phyloP scores from a whole-genome alignment of 441 rosid genomes.

The Euphorbia corollata region DNA sequence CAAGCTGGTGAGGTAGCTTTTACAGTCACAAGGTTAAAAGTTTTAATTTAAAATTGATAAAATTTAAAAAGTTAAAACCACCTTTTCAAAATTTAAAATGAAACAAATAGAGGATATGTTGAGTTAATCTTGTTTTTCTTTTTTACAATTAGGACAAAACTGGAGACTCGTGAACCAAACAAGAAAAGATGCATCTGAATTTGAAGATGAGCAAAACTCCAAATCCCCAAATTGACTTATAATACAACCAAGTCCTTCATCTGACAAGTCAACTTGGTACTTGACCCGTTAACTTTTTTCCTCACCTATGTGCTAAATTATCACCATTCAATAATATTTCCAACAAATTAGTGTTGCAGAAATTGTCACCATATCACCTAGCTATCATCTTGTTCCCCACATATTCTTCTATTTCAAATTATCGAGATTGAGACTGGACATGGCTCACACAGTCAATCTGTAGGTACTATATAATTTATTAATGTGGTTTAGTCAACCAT shows the following conservation, averaged over 20 bases:
- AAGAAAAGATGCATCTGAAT: not conserved
- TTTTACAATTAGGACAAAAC: too few relatives aligned
- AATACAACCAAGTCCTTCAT: conserved; percentile 27
- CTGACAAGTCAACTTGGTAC: conserved; percentile 33
- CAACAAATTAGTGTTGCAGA: conserved; percentile 12
- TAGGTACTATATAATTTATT: not conserved
- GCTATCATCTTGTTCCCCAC: not conserved
- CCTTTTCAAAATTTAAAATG: too few relatives aligned
- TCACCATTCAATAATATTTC: not conserved
- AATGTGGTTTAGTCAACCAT: not conserved
- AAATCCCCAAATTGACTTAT: not conserved
- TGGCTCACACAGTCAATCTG: conserved; percentile 8
- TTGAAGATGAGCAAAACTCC: not conserved
- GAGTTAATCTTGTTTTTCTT: too few relatives aligned
- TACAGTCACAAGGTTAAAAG: too few relatives aligned
- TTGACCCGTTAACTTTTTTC: conserved; percentile 34
- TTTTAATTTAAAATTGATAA: too few relatives aligned
- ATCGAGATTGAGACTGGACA: not conserved
- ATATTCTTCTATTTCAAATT: not conserved
- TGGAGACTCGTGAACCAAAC: too few relatives aligned
- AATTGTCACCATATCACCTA: conserved; percentile 16
- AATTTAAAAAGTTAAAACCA: too few relatives aligned
- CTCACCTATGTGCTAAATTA: not conserved
- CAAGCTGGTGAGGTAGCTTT: too few relatives aligned
- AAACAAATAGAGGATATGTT: too few relatives aligned